Conservation (phyloP, 805 yeast species). For the Suhomyces faveliae region DNA sequence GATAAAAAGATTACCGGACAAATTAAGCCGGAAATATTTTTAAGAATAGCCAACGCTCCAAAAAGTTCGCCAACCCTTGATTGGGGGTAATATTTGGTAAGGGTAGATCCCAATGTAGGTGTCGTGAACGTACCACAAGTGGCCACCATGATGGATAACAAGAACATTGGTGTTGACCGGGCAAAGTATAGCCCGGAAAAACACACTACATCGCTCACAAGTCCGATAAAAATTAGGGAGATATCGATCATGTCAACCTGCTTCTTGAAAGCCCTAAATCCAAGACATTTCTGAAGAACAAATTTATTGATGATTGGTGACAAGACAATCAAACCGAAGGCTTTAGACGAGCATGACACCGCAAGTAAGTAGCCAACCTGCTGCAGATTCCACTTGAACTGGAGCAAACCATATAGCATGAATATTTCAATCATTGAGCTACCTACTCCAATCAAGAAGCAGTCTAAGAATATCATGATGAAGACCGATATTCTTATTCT, state of each 20-base stretch:
- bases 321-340: constrained; percentile 16
- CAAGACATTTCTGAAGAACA: constrained; percentile 11
- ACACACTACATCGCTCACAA: constrained; percentile 13
- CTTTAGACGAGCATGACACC: constrained; percentile 14
- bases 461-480: constrained; percentile 8
- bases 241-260: constrained; percentile 18
- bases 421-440: constrained; percentile 14
- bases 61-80: constrained; percentile 65
- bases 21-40: constrained; percentile 46
- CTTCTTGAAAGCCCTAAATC: constrained; percentile 12
- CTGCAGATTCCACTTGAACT: constrained; percentile 18
- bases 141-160: not conserved
- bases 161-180: constrained; percentile 2
- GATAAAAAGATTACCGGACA: constrained; percentile 49
- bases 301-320: constrained; percentile 16
- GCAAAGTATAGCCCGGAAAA: constrained; percentile 9
- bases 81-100: constrained; percentile 59
- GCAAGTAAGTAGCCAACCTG: constrained; percentile 18
- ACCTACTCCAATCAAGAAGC: constrained; percentile 11
- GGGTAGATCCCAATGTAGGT: constrained; percentile 58
- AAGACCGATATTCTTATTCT: constrained; percentile 14
- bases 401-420: constrained; percentile 18
- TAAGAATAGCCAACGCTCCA: constrained; percentile 63
- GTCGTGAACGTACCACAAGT: constrained; percentile 4
- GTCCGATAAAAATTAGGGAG: constrained; percentile 13